Evolutionary conservation across 1,284 basidiomycete genomes (phyloP).

Genomic region (Earliella scabrosa): DNA sequence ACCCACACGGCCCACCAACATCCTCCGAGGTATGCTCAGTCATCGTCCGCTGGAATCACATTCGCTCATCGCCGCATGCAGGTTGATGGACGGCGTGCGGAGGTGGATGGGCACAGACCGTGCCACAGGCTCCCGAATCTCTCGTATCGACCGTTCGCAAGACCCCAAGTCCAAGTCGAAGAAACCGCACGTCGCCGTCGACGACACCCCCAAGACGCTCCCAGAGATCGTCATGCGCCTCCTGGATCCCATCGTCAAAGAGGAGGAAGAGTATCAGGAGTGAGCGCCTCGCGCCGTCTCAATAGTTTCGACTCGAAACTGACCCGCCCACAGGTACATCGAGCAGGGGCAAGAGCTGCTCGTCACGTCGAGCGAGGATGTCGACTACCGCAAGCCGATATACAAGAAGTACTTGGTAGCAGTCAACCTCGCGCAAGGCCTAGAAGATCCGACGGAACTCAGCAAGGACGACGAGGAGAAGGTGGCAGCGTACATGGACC

Average conservation of each 20-base stretch:
- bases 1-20: constrained; percentile 40
- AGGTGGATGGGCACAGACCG: constrained; percentile 68
- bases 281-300: constrained; percentile 39
- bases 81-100: constrained; percentile 75
- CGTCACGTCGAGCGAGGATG: constrained; percentile 42
- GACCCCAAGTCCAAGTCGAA: constrained; percentile 36
- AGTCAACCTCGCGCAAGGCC: constrained; percentile 51
- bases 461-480: constrained; percentile 45
- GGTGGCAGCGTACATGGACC: constrained; percentile 42
- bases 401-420: constrained; percentile 54
- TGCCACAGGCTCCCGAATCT: constrained; percentile 44
- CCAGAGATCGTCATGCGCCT: constrained; percentile 65
- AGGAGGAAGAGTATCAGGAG: constrained; percentile 85
- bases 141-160: constrained; percentile 39
- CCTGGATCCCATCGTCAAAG: constrained; percentile 68
- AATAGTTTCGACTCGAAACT: no score
- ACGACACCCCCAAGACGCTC: constrained; percentile 59
- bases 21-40: constrained; percentile 41
- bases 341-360: constrained; percentile 71
- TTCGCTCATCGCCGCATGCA: constrained; percentile 29
- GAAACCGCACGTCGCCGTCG: constrained; percentile 28
- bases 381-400: constrained; percentile 52
- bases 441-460: constrained; percentile 39
- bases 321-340: constrained; percentile 58
- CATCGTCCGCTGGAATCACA: background rate